Conservation (phyloP, 139 green algal genomes). For the Closterium sp. region DNA sequence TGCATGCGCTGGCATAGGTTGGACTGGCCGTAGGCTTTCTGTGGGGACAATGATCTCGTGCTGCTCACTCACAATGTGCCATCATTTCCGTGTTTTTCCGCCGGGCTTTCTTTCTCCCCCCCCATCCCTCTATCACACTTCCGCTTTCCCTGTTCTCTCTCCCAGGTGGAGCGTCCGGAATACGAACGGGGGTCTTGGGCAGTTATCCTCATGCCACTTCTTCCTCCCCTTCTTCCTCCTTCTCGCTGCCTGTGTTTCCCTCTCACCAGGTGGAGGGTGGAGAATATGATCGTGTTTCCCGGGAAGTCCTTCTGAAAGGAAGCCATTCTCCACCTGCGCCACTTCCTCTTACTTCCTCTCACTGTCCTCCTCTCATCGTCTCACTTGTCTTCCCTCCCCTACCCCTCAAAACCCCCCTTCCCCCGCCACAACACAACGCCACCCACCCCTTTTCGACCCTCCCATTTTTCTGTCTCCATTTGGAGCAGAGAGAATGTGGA, state of each 20-base stretch:
- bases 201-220: constrained; percentile 10
- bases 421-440: too few relatives aligned
- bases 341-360: neutral
- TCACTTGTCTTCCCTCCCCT: neutral
- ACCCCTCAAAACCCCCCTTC: too few relatives aligned
- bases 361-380: neutral
- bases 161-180: constrained; percentile 28
- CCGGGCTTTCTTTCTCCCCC: too few relatives aligned
- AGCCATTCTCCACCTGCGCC: neutral
- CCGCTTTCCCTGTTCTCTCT: too few relatives aligned
- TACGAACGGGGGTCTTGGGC: constrained; percentile 3
- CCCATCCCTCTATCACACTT: too few relatives aligned
- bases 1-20: neutral
- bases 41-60: neutral
- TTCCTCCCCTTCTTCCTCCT: neutral
- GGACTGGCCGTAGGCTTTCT: neutral
- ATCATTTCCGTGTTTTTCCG: too few relatives aligned
- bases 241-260: neutral
- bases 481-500: too few relatives aligned
- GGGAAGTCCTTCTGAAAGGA: neutral
- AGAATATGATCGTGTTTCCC: neutral
- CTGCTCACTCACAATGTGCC: neutral
- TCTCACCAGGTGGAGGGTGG: neutral
- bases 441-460: too few relatives aligned
- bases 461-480: too few relatives aligned